phyloP scores from a whole-genome alignment of 2,329 filamentous ascomycete species.

The Nemania sp. region DNA sequence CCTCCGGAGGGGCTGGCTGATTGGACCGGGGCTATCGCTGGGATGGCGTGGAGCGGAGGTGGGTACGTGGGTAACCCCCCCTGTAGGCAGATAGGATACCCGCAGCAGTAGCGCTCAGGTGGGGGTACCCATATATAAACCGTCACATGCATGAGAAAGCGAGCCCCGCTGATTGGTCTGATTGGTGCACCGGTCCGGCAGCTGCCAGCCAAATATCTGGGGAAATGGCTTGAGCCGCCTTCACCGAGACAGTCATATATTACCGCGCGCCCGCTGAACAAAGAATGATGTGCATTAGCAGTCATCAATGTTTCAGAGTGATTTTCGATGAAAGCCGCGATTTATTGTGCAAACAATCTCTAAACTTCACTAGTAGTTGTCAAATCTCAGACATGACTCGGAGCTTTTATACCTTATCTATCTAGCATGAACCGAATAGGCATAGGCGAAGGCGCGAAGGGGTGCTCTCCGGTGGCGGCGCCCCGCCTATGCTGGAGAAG shows the following conservation, averaged over 20 bases:
- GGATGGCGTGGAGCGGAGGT: not conserved
- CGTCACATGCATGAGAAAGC: conserved; percentile 14
- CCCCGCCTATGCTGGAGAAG: not conserved
- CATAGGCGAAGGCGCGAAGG: not conserved
- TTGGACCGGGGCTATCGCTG: not conserved
- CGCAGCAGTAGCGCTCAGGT: conserved; percentile 1
- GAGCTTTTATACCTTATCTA: conserved; percentile 3
- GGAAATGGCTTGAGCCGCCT: conserved; percentile 7
- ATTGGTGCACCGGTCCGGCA: conserved; percentile 14
- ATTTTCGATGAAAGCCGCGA: not conserved
- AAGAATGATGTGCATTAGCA: not conserved
- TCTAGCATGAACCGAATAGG: not conserved
- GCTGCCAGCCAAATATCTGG: not conserved
- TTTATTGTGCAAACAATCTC: not conserved
- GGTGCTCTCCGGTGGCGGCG: conserved; percentile 19
- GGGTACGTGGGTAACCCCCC: not conserved
- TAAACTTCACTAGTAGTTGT: not conserved
- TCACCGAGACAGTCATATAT: not conserved
- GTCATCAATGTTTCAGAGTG: not conserved
- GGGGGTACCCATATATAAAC: not conserved
- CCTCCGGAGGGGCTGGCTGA: not conserved
- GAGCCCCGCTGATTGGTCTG: conserved; percentile 11
- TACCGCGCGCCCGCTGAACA: not conserved
- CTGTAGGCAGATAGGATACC: not conserved
- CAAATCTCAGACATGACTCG: conserved; percentile 3